phyloP scores from a whole-genome alignment of 2,329 filamentous ascomycete species.

The Spiromastix sp. region DNA sequence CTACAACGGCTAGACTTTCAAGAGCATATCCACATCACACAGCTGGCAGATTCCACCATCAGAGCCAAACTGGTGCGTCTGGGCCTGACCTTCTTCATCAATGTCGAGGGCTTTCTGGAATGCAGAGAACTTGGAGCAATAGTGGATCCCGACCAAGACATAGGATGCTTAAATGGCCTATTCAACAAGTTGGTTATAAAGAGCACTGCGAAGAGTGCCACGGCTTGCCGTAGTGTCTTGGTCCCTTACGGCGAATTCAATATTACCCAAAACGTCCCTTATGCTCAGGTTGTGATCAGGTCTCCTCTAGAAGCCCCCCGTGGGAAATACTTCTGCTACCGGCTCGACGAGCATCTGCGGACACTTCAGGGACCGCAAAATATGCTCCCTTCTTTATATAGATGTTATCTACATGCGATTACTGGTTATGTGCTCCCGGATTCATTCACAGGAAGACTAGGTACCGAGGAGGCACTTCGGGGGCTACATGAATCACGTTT shows the following conservation, averaged over 20 bases:
- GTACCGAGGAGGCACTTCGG: slow-evolving; percentile 22
- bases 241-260: slow-evolving; percentile 16
- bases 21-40: slow-evolving; percentile 25
- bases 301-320: slow-evolving; percentile 1
- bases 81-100: slow-evolving; percentile 36
- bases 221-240: slow-evolving; percentile 12
- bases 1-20: slow-evolving; percentile 27
- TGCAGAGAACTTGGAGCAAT: slow-evolving; percentile 11
- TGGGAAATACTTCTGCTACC: slow-evolving; percentile 14
- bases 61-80: slow-evolving; percentile 37
- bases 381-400: slow-evolving; percentile 15
- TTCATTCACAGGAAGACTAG: slow-evolving; percentile 18
- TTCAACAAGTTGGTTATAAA: slow-evolving; percentile 17
- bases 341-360: slow-evolving; percentile 15
- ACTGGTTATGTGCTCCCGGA: slow-evolving; percentile 22
- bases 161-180: slow-evolving; percentile 16
- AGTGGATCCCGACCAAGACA: slow-evolving; percentile 16
- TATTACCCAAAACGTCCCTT: slow-evolving; percentile 3
- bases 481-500: slow-evolving; percentile 12
- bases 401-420: slow-evolving; percentile 23
- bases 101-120: slow-evolving; percentile 9
- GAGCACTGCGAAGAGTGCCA: background rate
- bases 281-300: slow-evolving; percentile 14
- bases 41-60: slow-evolving; percentile 5
- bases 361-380: slow-evolving; percentile 12